Evolutionary conservation across 2,329 filamentous ascomycete species (phyloP).

Genomic region (Drechmeria coniospora): DNA sequence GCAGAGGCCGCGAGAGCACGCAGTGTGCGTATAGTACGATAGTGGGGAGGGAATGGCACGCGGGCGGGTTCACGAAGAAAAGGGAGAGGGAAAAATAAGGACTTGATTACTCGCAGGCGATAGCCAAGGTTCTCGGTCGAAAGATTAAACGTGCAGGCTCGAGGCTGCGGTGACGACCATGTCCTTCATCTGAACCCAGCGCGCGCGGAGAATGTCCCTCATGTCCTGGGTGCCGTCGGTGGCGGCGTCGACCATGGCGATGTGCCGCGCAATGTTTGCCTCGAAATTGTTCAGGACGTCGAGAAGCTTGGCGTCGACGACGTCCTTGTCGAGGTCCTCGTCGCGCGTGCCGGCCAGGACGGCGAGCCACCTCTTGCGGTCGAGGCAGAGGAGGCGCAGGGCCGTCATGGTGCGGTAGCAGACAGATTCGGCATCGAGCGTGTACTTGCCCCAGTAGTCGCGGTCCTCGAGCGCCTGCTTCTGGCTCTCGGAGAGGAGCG

Average conservation of each 20-base stretch:
- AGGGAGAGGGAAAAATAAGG: too few species aligned
- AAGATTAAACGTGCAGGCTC: slow-evolving; percentile 4
- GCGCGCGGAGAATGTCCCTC: slow-evolving; percentile 6
- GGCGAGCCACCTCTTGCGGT: slow-evolving; percentile 23
- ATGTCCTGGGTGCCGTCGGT: slow-evolving; percentile 13
- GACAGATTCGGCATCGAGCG: slow-evolving; percentile 31
- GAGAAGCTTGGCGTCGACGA: slow-evolving; percentile 20
- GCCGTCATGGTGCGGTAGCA: slow-evolving; percentile 43
- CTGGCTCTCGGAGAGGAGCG: slow-evolving; percentile 18
- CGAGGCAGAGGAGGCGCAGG: slow-evolving; percentile 22
- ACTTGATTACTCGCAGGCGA: too few species aligned
- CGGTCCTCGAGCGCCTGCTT: slow-evolving; percentile 24
- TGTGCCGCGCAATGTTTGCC: slow-evolving; percentile 13
- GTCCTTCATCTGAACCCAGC: slow-evolving; percentile 13
- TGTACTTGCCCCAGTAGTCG: slow-evolving; percentile 35
- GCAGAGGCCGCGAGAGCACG: too few species aligned
- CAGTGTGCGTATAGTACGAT: too few species aligned
- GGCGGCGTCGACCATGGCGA: slow-evolving; percentile 16
- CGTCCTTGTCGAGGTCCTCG: slow-evolving; percentile 27
- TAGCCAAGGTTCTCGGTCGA: too few species aligned
- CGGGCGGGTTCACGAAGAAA: too few species aligned
- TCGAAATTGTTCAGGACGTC: slow-evolving; percentile 22
- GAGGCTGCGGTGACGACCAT: slow-evolving; percentile 8
- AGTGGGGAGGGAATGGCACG: too few species aligned
- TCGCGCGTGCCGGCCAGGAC: slow-evolving; percentile 29